These are phyloP conservation scores for Cicer bijugum DNA, from an alignment of 306 rosid genomes.

Conservation along the genomic window DNA sequence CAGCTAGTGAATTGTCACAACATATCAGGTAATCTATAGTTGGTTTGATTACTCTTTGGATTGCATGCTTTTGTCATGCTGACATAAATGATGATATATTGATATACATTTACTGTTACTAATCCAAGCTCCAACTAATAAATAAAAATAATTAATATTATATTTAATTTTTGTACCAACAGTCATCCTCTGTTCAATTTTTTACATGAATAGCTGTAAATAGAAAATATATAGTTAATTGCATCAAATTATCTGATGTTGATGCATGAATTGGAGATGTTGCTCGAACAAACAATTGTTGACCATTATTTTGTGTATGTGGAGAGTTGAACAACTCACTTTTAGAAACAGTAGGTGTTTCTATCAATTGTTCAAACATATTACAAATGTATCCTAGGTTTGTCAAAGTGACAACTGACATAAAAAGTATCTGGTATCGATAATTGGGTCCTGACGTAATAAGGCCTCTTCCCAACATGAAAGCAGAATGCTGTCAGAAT, in stretches of 20 bases:
- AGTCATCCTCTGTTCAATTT: neutral
- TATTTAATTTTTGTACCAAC: conserved; percentile 9
- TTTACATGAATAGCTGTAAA: conserved; percentile 10
- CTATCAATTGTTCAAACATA: neutral
- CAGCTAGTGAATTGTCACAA: conserved; percentile 97
- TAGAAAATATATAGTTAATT: neutral
- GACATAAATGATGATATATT: conserved; percentile 10
- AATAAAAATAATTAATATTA: conserved; percentile 5
- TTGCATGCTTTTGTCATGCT: conserved; percentile 14
- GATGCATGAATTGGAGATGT: conserved; percentile 1
- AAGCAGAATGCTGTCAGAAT: neutral
- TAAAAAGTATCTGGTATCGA: conserved; percentile 2
- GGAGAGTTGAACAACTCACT: conserved; percentile 16
- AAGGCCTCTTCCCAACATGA: conserved; percentile 12
- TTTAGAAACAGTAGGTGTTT: conserved; percentile 27
- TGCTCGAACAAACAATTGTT: neutral
- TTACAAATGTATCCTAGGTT: conserved; percentile 17
- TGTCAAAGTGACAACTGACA: conserved; percentile 15
- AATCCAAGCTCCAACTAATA: neutral
- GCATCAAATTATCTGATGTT: conserved; percentile 9
- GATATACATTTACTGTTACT: conserved; percentile 10
- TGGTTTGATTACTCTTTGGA: conserved; percentile 31
- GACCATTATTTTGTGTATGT: neutral
- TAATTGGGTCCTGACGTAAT: conserved; percentile 10
- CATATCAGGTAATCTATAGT: conserved; percentile 75